Evolutionary conservation across 371 early-diverging fungal species (phyloP), one percentile per base, ranked within the genome.

Genomic region (Mucor plumbeus): DNA sequence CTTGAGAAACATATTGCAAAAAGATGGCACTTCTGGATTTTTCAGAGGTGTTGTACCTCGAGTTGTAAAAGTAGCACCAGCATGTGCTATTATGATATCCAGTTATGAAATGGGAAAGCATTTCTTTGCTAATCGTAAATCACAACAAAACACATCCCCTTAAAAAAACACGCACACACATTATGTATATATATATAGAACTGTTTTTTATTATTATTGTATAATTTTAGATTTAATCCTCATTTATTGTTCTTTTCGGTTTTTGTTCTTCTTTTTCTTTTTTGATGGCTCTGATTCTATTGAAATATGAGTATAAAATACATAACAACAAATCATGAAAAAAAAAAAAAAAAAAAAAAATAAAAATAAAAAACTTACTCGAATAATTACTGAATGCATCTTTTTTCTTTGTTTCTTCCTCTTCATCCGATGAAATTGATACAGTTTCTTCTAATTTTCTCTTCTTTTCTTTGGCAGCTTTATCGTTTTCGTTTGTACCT

Each of bases 21-120:
- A 44, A 35, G 76, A 82, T 44, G 82, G 82, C 11, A 4, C 58
- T 13, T n/a, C 47, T 35, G 70, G 67, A 35, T 66, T 57, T 14
- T 65, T 73, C 40, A 34, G 68, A 74, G 59, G 97, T 85, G 13
- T 80, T 87, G 39, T 89, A 0, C 95, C 98, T 0, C 74, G 99
- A 26, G 85, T 97, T 17, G 88, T 91, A 59, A 97, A 97, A 78
- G 93, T 97, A 4, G 96, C 97, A 44, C 97, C 97, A 5, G 91
- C 96, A 2, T 97, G 99, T 75, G 99, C 96, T 4, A 94, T 98
- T 60, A 98, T 98, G 97, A 97, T 98, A 58, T 92, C 94, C 6
- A 87, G 87, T 34, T 94, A 94, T 64, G 95, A 93, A 79, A 74
- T 91, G 40, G 93, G 93, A 11, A 93, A 93, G 64, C 69, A 64